Evolutionary conservation across 768 basidiomycete species (phyloP), one percentile per base, ranked within the genome.

Genomic region (Pilatotrama ljubarskyi): DNA sequence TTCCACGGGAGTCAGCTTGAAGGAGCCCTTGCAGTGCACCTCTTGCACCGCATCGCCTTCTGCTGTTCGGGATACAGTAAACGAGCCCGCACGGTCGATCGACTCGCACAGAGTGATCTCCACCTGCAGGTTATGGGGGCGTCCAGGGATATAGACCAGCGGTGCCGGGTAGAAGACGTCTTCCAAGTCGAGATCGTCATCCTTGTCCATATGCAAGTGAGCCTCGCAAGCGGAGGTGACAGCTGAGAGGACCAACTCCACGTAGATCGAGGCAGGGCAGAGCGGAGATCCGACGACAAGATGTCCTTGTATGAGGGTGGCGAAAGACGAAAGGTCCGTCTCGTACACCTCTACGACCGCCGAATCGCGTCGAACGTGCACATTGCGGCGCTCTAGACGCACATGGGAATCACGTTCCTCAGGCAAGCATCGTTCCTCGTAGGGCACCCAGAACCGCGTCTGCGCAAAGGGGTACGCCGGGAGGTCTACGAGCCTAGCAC

Each of bases 231-330:
- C 66, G 32, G 81, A 73, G 29, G 73, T 58, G 11, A 82, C 72
- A 0, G 79, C 81, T 6, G 82, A 78, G 36, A 81, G 70, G 0
- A 76, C 81, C 41, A 84, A 78, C 62, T 88, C 86, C 13, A 84
- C 67, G 62, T 87, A 87, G 1, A 88, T 79, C 0, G 86, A 87
- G 1, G 84, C 87, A 10, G 88, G 87, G 63, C 87, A 88, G 13
- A 68, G 58, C 7, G 64, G 42, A 3, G 77, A 55, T 4, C 78
- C 82, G 6, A 76, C 81, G 7, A 89, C 86, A n/a, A 67, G 74
- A 58, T 90, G 88, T 0, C 86, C 85, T 20, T 69, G 61, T 7
- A 90, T 84, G 57, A 76, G 78, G 14, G 65, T 59, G 14, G 75
- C 76, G 7, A 89, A 55, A 42, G 70, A 66, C 4, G 59, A 53